Percentiles rank a stretch among this genome's conserved stretches.
phyloP scores from a whole-genome alignment of 2,329 filamentous ascomycete genomes.

The Neodidymelliopsis sp. region DNA sequence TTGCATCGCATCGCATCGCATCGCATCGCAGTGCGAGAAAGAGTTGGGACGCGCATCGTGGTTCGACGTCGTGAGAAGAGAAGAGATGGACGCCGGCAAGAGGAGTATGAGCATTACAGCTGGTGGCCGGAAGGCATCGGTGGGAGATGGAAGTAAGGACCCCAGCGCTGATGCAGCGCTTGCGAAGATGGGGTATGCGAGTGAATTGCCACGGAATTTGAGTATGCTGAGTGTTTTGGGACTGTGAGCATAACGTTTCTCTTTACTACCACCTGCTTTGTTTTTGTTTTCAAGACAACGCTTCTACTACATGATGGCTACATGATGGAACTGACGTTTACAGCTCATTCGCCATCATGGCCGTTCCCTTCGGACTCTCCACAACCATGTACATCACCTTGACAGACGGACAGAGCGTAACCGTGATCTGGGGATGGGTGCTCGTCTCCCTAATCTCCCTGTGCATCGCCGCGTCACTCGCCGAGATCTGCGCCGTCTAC shows the following conservation, averaged over 20 bases:
- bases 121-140: constrained; percentile 24
- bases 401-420: constrained; percentile 72
- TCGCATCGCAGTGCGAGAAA: not conserved
- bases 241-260: constrained; percentile 50
- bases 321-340: no score
- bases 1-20: no score
- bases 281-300: no score
- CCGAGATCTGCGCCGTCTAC: constrained; percentile 78
- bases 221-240: constrained; percentile 75
- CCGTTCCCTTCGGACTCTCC: constrained; percentile 71
- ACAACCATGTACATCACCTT: constrained; percentile 75
- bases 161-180: constrained; percentile 65
- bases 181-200: constrained; percentile 72
- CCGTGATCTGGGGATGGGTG: constrained; percentile 75
- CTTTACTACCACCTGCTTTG: constrained; percentile 17
- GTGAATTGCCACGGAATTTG: constrained; percentile 70
- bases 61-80: not conserved
- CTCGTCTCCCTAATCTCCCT: constrained; percentile 71
- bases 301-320: no score
- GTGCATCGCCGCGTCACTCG: constrained; percentile 72
- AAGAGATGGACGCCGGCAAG: constrained; percentile 9
- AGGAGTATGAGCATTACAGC: constrained; percentile 14
- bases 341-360: constrained; percentile 77
- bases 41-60: not conserved
- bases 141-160: constrained; percentile 34